Percentiles rank a stretch among this genome's conserved stretches.
These are phyloP conservation scores for Calonectria leucothoes DNA, from an alignment of 2,329 filamentous ascomycete species.

Conservation along the genomic window DNA sequence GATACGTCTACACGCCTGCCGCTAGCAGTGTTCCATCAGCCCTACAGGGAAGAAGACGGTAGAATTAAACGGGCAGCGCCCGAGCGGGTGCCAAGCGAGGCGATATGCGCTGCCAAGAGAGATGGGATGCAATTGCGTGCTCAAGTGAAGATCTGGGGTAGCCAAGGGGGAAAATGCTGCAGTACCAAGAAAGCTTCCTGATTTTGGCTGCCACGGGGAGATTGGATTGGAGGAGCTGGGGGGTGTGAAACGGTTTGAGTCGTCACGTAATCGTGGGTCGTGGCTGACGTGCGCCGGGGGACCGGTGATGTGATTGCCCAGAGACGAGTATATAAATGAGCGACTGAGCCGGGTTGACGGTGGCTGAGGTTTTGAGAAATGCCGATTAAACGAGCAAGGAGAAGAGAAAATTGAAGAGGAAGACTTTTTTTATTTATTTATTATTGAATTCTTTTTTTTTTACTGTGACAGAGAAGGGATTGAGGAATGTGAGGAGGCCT, in stretches of 20 bases:
- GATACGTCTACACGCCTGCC: not conserved
- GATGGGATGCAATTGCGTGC: not conserved
- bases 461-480: not conserved
- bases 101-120: not conserved
- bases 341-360: not conserved
- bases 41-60: not conserved
- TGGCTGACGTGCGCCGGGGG: constrained; percentile 20
- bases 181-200: not conserved
- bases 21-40: not conserved
- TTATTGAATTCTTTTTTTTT: not conserved
- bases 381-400: not conserved
- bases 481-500: not conserved
- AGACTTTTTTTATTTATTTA: not conserved
- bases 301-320: not conserved
- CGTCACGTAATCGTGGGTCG: constrained; percentile 12
- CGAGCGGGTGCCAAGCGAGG: not conserved
- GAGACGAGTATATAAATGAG: not conserved
- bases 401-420: not conserved
- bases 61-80: not conserved
- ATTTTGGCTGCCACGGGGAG: not conserved
- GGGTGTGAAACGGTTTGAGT: not conserved
- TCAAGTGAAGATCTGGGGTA: not conserved
- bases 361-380: not conserved
- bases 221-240: not conserved
- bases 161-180: not conserved